A percentile compares a stretch with the other conserved stretches of the same genome.
phyloP scores from a whole-genome alignment of 2,329 filamentous ascomycete genomes.

The Keithomyces neogunnii region DNA sequence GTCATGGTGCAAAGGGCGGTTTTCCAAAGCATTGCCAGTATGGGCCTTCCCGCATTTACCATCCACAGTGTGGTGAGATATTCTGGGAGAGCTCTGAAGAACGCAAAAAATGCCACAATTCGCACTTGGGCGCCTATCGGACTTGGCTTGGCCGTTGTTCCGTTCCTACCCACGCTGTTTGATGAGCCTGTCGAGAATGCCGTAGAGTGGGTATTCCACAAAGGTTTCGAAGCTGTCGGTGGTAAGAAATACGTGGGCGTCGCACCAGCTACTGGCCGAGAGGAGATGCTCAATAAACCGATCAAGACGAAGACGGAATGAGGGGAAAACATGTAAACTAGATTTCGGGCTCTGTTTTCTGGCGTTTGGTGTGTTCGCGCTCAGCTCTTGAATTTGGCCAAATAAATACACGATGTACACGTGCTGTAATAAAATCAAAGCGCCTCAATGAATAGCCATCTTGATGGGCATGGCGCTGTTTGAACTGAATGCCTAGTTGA shows the following conservation, averaged over 20 bases:
- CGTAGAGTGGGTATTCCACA: conserved; percentile 85
- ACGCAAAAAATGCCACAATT: conserved; percentile 64
- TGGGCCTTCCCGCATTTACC: conserved; percentile 89
- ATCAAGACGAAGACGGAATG: conserved; percentile 39
- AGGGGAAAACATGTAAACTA: conserved; percentile 6
- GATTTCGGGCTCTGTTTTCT: neutral
- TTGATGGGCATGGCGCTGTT: too few relatives aligned
- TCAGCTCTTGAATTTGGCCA: neutral
- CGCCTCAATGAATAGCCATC: too few relatives aligned
- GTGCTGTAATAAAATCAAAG: conserved; percentile 4
- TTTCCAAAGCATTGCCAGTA: conserved; percentile 84
- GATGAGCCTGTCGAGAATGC: conserved; percentile 89
- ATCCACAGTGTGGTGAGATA: conserved; percentile 92
- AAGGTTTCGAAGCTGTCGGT: conserved; percentile 65
- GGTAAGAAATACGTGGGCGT: conserved; percentile 49
- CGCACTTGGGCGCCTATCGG: conserved; percentile 89
- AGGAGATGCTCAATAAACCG: conserved; percentile 29
- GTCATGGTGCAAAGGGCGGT: conserved; percentile 87
- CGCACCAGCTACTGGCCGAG: conserved; percentile 43
- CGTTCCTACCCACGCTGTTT: conserved; percentile 75
- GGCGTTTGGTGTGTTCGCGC: conserved; percentile 8
- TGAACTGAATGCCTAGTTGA: too few relatives aligned
- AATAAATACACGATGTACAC: neutral
- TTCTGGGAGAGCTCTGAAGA: conserved; percentile 77
- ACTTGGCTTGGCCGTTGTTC: conserved; percentile 67